phyloP scores from a whole-genome alignment of 768 basidiomycete genomes.

The Lactarius quietus region DNA sequence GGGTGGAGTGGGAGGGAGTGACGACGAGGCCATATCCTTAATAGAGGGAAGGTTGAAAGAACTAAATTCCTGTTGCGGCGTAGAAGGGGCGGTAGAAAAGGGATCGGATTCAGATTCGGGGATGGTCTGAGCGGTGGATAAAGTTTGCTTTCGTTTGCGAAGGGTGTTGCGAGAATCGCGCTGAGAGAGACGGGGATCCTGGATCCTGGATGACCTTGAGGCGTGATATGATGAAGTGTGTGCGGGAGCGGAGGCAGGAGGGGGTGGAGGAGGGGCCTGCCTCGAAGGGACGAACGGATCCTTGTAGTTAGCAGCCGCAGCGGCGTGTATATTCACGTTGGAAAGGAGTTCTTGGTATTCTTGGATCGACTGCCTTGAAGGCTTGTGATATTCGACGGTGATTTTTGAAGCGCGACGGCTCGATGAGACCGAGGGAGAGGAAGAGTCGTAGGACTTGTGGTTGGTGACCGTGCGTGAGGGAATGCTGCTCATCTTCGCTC shows the following conservation, averaged over 20 bases:
- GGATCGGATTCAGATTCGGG: conserved; percentile 38
- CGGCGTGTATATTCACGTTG: conserved; percentile 54
- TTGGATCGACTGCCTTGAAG: conserved; percentile 70
- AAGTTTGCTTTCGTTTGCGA: conserved; percentile 32
- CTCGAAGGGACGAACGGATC: conserved; percentile 45
- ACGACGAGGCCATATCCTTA: conserved; percentile 32
- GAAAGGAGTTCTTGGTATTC: conserved; percentile 73
- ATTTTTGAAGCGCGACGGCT: conserved; percentile 26
- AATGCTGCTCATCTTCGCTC: conserved; percentile 20
- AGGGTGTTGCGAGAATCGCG: conserved; percentile 31
- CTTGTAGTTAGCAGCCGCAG: conserved; percentile 42
- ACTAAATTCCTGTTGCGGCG: conserved; percentile 27
- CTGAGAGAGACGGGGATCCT: conserved; percentile 30
- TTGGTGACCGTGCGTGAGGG: conserved; percentile 25
- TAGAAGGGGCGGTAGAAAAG: conserved; percentile 33
- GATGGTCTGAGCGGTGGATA: conserved; percentile 37
- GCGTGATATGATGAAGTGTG: conserved; percentile 27
- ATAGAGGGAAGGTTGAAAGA: conserved; percentile 29
- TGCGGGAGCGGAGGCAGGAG: not conserved
- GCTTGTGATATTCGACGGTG: conserved; percentile 73
- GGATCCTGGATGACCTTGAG: conserved; percentile 21
- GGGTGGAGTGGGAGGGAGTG: conserved; percentile 55
- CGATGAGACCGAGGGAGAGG: conserved; percentile 15
- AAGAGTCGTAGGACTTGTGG: conserved; percentile 25
- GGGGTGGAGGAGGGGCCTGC: conserved; percentile 43